phyloP scores from a whole-genome alignment of 805 yeast species.

The Saccharomycopsis amapae region DNA sequence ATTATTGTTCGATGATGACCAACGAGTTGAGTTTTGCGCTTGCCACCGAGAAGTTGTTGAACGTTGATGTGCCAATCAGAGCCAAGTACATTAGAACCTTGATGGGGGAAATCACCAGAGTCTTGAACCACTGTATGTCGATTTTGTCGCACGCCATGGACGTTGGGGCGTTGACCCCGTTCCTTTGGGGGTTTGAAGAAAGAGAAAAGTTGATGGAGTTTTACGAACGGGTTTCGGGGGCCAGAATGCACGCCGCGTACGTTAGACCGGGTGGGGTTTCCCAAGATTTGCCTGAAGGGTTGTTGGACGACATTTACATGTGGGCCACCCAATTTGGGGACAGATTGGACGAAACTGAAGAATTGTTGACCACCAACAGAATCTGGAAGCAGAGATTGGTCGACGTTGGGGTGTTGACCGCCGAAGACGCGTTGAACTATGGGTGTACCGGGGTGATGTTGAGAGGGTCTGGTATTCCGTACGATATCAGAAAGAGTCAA shows the following conservation, averaged over 20 bases:
- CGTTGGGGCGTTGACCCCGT: conserved; percentile 90
- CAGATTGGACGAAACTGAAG: conserved; percentile 86
- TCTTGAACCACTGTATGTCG: conserved; percentile 81
- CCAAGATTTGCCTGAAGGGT: conserved; percentile 79
- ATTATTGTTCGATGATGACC: conserved; percentile 84
- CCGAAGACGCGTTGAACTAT: conserved; percentile 81
- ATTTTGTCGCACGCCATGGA: conserved; percentile 87
- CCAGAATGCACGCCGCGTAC: conserved; percentile 82
- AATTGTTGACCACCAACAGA: conserved; percentile 81
- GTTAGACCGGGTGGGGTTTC: conserved; percentile 90
- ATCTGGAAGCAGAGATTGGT: conserved; percentile 86
- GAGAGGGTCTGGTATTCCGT: conserved; percentile 86
- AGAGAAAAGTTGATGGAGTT: conserved; percentile 90
- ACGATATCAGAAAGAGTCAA: conserved; percentile 76
- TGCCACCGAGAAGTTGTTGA: conserved; percentile 78
- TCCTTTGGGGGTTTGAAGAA: conserved; percentile 91
- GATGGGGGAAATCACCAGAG: conserved; percentile 81
- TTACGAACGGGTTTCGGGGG: conserved; percentile 86
- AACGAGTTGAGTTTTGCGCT: conserved; percentile 79
- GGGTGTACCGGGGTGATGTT: conserved; percentile 82
- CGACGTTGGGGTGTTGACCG: conserved; percentile 73
- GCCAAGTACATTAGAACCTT: conserved; percentile 79
- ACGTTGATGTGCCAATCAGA: conserved; percentile 78
- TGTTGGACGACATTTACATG: conserved; percentile 86
- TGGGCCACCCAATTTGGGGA: conserved; percentile 96